Conservation (phyloP, 164 flowering plant genomes). For the Vitis amurensis region DNA sequence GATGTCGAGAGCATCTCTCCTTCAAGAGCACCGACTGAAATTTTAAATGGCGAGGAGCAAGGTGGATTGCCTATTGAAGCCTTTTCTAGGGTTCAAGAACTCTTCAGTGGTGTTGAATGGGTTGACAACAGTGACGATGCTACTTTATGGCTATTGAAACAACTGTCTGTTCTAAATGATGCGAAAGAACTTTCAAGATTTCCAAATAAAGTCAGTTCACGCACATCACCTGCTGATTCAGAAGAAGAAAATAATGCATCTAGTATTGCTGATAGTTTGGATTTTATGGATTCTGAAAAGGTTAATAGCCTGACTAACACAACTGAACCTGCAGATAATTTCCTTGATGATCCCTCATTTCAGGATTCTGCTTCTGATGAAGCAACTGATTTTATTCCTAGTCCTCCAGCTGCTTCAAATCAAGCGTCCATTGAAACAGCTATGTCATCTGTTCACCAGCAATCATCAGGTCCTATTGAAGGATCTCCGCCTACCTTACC, state of each 20-base stretch:
- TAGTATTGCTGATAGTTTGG: conserved; percentile 62
- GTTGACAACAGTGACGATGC: conserved; percentile 85
- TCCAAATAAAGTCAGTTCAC: conserved; percentile 51
- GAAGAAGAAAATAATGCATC: conserved; percentile 76
- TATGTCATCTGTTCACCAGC: conserved; percentile 12
- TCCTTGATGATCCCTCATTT: conserved; percentile 30
- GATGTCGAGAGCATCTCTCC: conserved; percentile 81
- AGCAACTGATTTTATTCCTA: conserved; percentile 38
- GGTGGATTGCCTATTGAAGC: conserved; percentile 99
- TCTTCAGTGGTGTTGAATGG: conserved; percentile 92
- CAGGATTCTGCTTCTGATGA: conserved; percentile 41
- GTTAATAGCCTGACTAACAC: conserved; percentile 12
- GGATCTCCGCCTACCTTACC: conserved; percentile 17
- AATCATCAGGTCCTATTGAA: conserved; percentile 7
- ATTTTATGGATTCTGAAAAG: conserved; percentile 43
- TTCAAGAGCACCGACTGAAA: conserved; percentile 61
- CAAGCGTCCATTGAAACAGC: conserved; percentile 12
- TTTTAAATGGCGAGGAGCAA: conserved; percentile 87
- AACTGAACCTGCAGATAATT: conserved; percentile 16
- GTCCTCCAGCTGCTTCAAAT: conserved; percentile 21
- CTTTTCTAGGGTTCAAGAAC: conserved; percentile 95
- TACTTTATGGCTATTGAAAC: conserved; percentile 90
- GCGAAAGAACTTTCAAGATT: conserved; percentile 60
- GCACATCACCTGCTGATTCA: conserved; percentile 72
- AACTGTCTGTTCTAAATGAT: conserved; percentile 69